These are phyloP conservation scores for Nitzschia sp. DNA, from an alignment of 108 stramenopile species.

Conservation along the genomic window DNA sequence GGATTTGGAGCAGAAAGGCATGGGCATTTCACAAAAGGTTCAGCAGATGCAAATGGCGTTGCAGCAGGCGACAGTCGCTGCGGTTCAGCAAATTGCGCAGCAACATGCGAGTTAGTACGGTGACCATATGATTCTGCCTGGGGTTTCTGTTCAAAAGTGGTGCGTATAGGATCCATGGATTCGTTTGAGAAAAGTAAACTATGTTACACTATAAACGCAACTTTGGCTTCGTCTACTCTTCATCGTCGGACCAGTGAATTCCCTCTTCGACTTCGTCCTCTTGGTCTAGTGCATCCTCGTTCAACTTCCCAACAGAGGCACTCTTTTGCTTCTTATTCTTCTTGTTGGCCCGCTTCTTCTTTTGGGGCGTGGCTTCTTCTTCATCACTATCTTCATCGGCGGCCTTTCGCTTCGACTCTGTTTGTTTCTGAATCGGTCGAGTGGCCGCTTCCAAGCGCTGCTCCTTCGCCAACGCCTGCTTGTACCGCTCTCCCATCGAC, in stretches of 20 bases:
- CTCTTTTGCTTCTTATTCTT: slow-evolving; percentile 32
- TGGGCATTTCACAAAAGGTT: slow-evolving; percentile 65
- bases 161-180: too few relatives aligned
- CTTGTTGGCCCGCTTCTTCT: slow-evolving; percentile 21
- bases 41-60: slow-evolving; percentile 81
- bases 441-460: slow-evolving; percentile 43
- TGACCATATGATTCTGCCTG: too few relatives aligned
- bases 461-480: slow-evolving; percentile 78
- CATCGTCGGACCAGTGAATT: slow-evolving; percentile 83
- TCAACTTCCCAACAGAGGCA: slow-evolving; percentile 3
- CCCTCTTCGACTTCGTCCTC: slow-evolving; percentile 87
- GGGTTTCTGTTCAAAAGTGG: too few relatives aligned
- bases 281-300: slow-evolving; percentile 24
- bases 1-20: slow-evolving; percentile 59
- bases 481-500: slow-evolving; percentile 79
- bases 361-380: slow-evolving; percentile 8
- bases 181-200: too few relatives aligned
- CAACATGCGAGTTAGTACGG: slow-evolving; percentile 42
- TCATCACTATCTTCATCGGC: slow-evolving; percentile 29
- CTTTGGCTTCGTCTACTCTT: slow-evolving; percentile 53
- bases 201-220: too few relatives aligned
- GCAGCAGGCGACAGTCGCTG: slow-evolving; percentile 84
- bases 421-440: slow-evolving; percentile 39
- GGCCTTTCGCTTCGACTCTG: slow-evolving; percentile 27
- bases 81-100: slow-evolving; percentile 71